Evolutionary conservation across 2,329 filamentous ascomycete species (phyloP).

Genomic region (Aspergillus awamori): DNA sequence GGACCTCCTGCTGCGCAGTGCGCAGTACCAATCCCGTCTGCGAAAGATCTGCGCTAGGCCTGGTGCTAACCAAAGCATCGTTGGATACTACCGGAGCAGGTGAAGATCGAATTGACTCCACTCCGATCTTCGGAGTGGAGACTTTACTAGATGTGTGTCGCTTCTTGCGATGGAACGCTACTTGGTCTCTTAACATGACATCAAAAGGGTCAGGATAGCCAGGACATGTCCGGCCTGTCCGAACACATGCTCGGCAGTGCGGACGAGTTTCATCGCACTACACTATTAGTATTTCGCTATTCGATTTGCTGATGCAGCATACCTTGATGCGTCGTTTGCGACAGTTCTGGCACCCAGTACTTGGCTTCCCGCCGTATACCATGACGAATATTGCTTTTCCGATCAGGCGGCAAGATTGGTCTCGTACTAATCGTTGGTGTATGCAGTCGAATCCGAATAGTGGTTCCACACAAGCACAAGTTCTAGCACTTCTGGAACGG

Average conservation of each 20-base stretch:
- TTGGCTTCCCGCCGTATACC: constrained; percentile 34
- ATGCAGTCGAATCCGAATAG: not conserved
- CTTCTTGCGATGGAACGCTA: constrained; percentile 24
- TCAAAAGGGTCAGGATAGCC: constrained; percentile 35
- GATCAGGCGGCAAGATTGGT: not conserved
- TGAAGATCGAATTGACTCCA: not conserved
- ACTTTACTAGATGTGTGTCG: not conserved
- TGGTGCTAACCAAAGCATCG: not conserved
- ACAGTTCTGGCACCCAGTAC: constrained; percentile 33
- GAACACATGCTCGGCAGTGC: constrained; percentile 31
- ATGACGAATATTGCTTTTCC: constrained; percentile 15
- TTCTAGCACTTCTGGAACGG: too few species aligned
- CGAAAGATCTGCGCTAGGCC: not conserved
- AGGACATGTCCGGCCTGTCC: constrained; percentile 32
- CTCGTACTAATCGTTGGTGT: not conserved
- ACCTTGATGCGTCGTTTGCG: constrained; percentile 36
- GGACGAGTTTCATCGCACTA: constrained; percentile 37
- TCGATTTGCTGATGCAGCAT: not conserved
- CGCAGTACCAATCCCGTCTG: not conserved
- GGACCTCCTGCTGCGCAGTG: constrained; percentile 4
- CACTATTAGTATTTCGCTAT: not conserved
- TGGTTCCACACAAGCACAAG: not conserved
- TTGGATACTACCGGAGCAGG: not conserved
- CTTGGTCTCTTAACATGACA: constrained; percentile 31
- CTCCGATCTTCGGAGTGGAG: not conserved